Base-by-base conservation (phyloP, 1,284 basidiomycete species). In the Earliella scabrosa region DNA sequence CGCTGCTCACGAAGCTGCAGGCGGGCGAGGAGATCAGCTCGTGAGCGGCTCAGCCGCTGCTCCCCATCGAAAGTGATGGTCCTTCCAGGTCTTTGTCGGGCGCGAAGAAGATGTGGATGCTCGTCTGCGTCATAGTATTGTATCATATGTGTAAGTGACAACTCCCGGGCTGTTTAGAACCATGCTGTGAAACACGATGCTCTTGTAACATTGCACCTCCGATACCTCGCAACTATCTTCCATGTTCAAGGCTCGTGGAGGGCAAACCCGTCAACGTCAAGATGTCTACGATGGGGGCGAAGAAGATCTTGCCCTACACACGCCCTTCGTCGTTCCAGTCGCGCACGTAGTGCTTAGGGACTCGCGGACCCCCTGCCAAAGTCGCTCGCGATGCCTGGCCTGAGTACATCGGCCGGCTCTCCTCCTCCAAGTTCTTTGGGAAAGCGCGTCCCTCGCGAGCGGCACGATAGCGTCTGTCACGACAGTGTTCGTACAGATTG, bases 321-420 rank as follows among this genome's bases (percentile, higher is more conserved):
- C 68, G 64, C 0, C 86, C 85, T 51, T 83, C 82, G 7, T 68
- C 64, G 61, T 85, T 86, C 86, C 86, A 88, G 65, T 89, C 86
- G 11, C 86, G 74, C 24, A 88, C 76, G 58, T 85, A 85, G 68
- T 88, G 87, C 67, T 86, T 87, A 89, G 64, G 2, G 82, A 68
- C 65, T 87, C 83, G 20, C 82, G 71, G 21, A 82, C 81, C 13
- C 81, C 73, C 20, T n/a, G n/a, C 75, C 75, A 26, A 87, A 61
- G 59, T 83, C 80, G 16, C 63, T 71, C 18, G 53, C 23, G 52
- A 52, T 18, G 68, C 70, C 38, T 4, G 4, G 61, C 60, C 50
- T 56, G 63, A 21, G 66, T 60, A 41, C 2, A 34, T n/a, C 4
- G 35, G 45, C 24, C n/a, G n/a, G n/a, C n/a, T n/a, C n/a, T 34